Evolutionary conservation across 2,329 filamentous ascomycete species (phyloP), one percentile per base, ranked within the genome.

Genomic region (Xylaria multiplex): DNA sequence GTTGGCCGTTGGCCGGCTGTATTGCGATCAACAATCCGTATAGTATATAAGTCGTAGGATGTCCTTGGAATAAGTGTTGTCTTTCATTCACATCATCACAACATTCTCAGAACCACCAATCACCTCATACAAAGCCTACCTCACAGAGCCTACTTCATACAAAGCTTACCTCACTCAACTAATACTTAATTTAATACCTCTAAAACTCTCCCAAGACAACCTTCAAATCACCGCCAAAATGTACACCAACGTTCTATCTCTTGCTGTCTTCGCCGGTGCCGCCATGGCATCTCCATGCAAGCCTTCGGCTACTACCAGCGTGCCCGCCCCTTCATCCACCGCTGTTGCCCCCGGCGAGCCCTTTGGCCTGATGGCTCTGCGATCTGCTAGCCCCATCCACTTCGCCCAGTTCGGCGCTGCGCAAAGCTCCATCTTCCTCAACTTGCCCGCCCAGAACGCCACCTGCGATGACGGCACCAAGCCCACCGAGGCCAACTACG

Each of bases 231-330:
- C n/a, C 35, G 19, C 40, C 59, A 73, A 55, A 50, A 75, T 76
- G 77, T 68, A 75, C 56, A 69, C 71, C 72, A 91, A 88, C 42
- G 77, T 91, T 71, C 91, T 68, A 16, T 57, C 71, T 86, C 91
- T 79, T 77, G 64, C 73, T 66, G 71, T 81, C 54, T 71, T 78
- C 59, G 76, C 76, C 35, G 75, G 75, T 58, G 77, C 76, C 32
- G 71, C 77, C 56, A 73, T 77, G 46, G 65, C 61, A 6, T 60
- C 50, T 7, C 60, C 55, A 16, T 60, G 48, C 54, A 40, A 54
- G 22, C 22, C 54, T 19, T 45, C 61, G 9, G 37, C 50, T 16
- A 49, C 56, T 2, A 32, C 37, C 37, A 40, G 37, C 37, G 14
- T 54, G 75, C 74, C 49, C 70, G 71, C 57, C 70, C 75, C 53